These are phyloP conservation scores for Vicia faba DNA, from an alignment of 306 rosid species.

Conservation along the genomic window DNA sequence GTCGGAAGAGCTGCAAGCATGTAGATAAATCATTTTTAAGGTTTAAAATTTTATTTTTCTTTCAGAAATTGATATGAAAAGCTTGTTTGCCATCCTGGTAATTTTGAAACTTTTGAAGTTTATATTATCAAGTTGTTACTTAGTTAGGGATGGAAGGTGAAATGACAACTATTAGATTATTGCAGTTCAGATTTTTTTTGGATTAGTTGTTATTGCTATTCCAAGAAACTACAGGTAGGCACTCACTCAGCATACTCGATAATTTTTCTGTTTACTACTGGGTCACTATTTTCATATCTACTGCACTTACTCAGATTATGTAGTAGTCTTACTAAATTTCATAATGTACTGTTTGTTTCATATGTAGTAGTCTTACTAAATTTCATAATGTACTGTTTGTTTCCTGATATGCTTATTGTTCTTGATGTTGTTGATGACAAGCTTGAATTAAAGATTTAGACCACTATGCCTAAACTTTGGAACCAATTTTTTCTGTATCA, in stretches of 20 bases:
- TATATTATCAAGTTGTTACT: slow-evolving; percentile 20
- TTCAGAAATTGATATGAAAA: slow-evolving; percentile 14
- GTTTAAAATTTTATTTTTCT: slow-evolving; percentile 15
- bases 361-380: not conserved
- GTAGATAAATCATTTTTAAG: slow-evolving; percentile 15
- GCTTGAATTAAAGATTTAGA: slow-evolving; percentile 24
- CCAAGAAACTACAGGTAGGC: slow-evolving; percentile 17
- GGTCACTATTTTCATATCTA: slow-evolving; percentile 10
- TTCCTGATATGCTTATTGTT: slow-evolving; percentile 23
- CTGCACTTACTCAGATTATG: slow-evolving; percentile 8
- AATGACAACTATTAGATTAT: not conserved
- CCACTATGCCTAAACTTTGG: slow-evolving; percentile 7
- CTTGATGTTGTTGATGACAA: slow-evolving; percentile 6
- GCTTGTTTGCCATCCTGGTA: slow-evolving; percentile 1
- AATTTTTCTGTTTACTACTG: not conserved
- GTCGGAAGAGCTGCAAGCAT: slow-evolving; percentile 19
- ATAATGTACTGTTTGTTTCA: not conserved
- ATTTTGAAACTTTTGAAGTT: slow-evolving; percentile 14
- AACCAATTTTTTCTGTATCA: slow-evolving; percentile 32
- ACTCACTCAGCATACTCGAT: slow-evolving; percentile 14
- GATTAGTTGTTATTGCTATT: slow-evolving; percentile 6
- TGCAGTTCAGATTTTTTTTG: slow-evolving; percentile 17
- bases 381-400: not conserved
- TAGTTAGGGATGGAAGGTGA: slow-evolving; percentile 7
- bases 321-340: not conserved